Evolutionary conservation across 306 rosid species (phyloP), one percentile per base, ranked within the genome.

Genomic region (Gleditsia sinensis): DNA sequence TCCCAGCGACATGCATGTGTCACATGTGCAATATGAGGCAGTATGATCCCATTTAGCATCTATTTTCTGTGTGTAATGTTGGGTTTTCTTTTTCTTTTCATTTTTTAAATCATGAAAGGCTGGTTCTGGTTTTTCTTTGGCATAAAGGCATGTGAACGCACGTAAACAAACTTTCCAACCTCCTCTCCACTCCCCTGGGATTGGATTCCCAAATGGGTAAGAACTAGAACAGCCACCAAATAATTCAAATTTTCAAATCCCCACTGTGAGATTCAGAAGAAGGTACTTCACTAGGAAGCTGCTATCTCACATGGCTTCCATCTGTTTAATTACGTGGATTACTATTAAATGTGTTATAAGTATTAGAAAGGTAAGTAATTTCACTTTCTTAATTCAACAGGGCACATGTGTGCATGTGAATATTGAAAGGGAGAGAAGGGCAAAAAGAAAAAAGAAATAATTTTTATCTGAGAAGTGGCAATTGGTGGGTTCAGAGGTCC

Each of bases 341-440:
- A 75, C 63, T 46, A 67, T 49, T 59, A 78, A 78, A 66, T 75
- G 77, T 65, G 75, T 61, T 69, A 62, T 67, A 51, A 72, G 75
- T 69, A 85, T 57, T 71, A 39, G 37, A 57, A 39, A 27, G 48
- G 39, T 42, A 30, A 70, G 53, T 27, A 24, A 64, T 62, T 33
- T 50, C 60, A 42, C 28, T 77, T 67, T 77, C 49, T 82, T 65
- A 42, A 61, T 68, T 64, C 60, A 71, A 51, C 34, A 74, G 56
- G 64, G 63, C 85, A 77, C 87, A 85, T 87, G 96, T 85, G 84
- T 81, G 82, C 97, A 90, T 89, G 94, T 91, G 98, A 86, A 89
- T 80, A 51, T 86, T 76, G 72, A 67, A 75, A 75, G 56, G 69
- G 24, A 32, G 58, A 62, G 53, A 82, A 63, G 67, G 45, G 20